Percentiles rank a stretch among this genome's conserved stretches.
phyloP scores from a whole-genome alignment of 768 basidiomycete genomes.

The Suillus bovinus region DNA sequence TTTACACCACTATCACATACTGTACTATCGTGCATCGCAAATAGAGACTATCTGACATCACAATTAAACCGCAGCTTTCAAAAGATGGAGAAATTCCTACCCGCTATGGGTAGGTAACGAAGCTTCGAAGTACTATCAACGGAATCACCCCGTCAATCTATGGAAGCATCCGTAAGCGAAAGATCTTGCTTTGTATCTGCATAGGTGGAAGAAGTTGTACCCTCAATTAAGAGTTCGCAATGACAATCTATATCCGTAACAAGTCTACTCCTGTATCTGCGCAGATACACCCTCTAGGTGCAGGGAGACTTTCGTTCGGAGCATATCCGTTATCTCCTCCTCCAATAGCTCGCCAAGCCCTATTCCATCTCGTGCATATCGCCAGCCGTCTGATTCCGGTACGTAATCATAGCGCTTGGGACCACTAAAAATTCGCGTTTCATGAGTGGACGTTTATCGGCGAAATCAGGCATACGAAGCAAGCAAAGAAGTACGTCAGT shows the following conservation, averaged over 20 bases:
- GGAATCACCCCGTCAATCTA: neutral
- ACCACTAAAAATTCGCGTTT: constrained; percentile 52
- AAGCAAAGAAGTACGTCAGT: constrained; percentile 1
- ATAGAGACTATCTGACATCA: neutral
- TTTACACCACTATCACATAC: constrained; percentile 3
- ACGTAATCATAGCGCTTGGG: constrained; percentile 91
- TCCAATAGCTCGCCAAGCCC: constrained; percentile 65
- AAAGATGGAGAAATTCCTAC: neutral
- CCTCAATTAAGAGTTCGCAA: neutral
- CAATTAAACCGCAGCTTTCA: neutral
- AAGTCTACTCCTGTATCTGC: constrained; percentile 18
- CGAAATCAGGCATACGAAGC: neutral
- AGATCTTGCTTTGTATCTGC: constrained; percentile 17
- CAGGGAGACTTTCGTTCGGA: constrained; percentile 38
- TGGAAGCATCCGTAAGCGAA: neutral
- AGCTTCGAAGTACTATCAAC: too few relatives aligned
- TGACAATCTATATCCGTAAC: neutral
- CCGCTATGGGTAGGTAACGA: neutral
- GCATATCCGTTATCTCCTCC: constrained; percentile 56
- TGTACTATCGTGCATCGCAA: constrained; percentile 2
- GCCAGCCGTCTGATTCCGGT: constrained; percentile 59
- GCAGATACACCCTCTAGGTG: constrained; percentile 30
- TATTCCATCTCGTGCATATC: constrained; percentile 69
- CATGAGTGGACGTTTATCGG: constrained; percentile 9
- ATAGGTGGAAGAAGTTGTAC: constrained; percentile 8